A percentile compares a stretch with the other conserved stretches of the same genome.
Evolutionary conservation across 495 filamentous ascomycete species (phyloP).

Genomic region (Trichoderma parareesei): DNA sequence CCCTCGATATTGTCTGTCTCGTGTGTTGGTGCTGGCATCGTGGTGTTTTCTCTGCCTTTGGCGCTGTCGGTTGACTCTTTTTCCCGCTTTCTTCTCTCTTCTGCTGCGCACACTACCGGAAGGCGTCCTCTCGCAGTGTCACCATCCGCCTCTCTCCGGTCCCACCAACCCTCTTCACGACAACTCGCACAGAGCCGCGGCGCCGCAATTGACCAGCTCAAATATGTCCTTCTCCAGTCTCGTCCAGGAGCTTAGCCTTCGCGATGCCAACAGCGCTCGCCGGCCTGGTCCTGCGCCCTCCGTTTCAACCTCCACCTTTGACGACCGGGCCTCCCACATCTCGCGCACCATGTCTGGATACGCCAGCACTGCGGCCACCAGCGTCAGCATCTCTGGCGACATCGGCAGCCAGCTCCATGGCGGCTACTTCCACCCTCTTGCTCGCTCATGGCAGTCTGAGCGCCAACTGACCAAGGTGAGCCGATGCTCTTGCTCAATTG

Average conservation of each 20-base stretch:
- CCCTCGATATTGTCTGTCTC: neutral
- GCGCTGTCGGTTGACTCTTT: too few relatives aligned
- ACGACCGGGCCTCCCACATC: conserved; percentile 56
- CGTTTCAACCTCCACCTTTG: conserved; percentile 43
- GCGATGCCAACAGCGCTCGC: conserved; percentile 39
- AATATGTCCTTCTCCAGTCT: conserved; percentile 87
- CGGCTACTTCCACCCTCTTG: conserved; percentile 87
- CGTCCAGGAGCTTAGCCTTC: conserved; percentile 74
- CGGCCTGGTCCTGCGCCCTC: conserved; percentile 34
- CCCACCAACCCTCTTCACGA: neutral
- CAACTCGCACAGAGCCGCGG: neutral
- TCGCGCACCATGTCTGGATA: conserved; percentile 65
- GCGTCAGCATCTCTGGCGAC: conserved; percentile 84
- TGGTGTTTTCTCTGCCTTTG: neutral
- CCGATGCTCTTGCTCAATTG: neutral
- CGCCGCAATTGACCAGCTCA: neutral
- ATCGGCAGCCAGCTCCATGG: conserved; percentile 93
- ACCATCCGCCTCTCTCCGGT: neutral
- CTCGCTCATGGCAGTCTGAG: conserved; percentile 91
- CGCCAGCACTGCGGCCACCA: conserved; percentile 83
- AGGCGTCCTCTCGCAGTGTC: neutral
- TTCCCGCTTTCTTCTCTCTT: neutral
- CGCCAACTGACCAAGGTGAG: conserved; percentile 90
- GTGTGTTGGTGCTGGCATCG: neutral
- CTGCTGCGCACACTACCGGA: neutral